phyloP scores from a whole-genome alignment of 371 early-diverging fungal species.

The Sporodiniella umbellata region DNA sequence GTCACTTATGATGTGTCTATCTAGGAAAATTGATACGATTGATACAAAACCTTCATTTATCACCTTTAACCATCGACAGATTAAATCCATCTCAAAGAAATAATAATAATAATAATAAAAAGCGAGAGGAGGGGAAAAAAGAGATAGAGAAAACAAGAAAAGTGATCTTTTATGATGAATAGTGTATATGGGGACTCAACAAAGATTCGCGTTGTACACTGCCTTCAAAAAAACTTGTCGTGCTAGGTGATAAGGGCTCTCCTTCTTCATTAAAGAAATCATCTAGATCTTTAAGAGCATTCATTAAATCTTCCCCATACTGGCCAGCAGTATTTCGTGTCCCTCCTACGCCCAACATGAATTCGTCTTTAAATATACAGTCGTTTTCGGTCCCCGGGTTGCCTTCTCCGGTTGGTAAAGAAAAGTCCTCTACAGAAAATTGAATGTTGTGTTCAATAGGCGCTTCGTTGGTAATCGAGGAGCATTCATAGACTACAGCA shows the following conservation, averaged over 20 bases:
- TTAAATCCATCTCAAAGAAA: background rate
- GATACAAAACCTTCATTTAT: conserved; percentile 66
- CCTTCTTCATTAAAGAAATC: conserved; percentile 59
- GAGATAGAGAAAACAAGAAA: too few relatives aligned
- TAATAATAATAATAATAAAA: background rate
- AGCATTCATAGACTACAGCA: conserved; percentile 51
- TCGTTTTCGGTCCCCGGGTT: conserved; percentile 1
- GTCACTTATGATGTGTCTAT: background rate
- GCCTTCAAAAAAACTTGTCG: conserved; percentile 8
- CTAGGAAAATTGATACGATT: conserved; percentile 62
- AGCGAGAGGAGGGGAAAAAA: too few relatives aligned
- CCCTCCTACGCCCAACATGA: conserved; percentile 1
- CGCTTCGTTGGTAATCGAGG: conserved; percentile 38
- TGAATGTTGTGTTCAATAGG: conserved; percentile 46
- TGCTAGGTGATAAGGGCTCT: conserved; percentile 26
- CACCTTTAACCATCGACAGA: conserved; percentile 57
- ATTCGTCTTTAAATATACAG: conserved; percentile 3
- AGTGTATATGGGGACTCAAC: background rate
- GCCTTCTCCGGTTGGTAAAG: conserved; percentile 36
- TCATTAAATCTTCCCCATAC: conserved; percentile 52
- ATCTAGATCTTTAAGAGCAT: conserved; percentile 56
- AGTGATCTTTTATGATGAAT: conserved; percentile 2
- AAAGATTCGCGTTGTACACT: conserved; percentile 1
- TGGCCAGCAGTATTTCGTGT: conserved; percentile 3
- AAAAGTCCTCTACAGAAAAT: conserved; percentile 47